Evolutionary conservation across 2,329 filamentous ascomycete species (phyloP), one percentile per base, ranked within the genome.

Genomic region (Thelonectria rubi): DNA sequence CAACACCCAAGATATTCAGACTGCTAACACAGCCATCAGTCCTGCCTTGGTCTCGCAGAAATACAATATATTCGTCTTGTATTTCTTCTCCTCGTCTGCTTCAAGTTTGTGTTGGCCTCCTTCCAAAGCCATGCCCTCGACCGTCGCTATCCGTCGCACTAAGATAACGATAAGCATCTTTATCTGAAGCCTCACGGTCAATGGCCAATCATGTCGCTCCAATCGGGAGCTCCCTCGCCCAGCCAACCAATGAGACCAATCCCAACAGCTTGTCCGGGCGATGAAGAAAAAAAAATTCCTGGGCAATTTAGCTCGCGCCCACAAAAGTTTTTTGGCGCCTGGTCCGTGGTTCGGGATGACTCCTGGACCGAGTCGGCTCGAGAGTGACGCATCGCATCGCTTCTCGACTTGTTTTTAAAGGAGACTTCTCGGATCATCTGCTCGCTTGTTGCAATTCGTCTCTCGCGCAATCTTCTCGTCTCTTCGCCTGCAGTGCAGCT

Each of bases 241-340:
- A 47, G 37, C 40, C 20, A 40, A 32, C 58, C 46, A 46, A 60
- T 60, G 30, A 18, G 45, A 32, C 46, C 20, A 55, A 42, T 55
- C 51, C 18, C 45, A 59, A 59, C 45, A 55, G 50, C 50, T 45
- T 59, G 21, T 12, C 34, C 15, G 24, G 24, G 24, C 24, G 24
- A 24, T 7, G 7, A 6, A 30, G 10, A 9, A 30, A 40, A 40
- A 37, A 50, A 43, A 50, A 50, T 50, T 43, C 50, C 50, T 50
- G 18, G n/a, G 14, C 39, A 15, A 14, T 37, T 15, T 37, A 37
- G 26, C 49, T 43, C 49, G 34, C 24, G 50, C 43, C 56, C 56
- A 59, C 56, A 49, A 45, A 49, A 48, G 3, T 43, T 43, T 43
- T 43, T 58, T 59, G 55, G 55, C 18, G 43, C 34, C 32, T 59